phyloP scores from a whole-genome alignment of 1,284 basidiomycete genomes.

The Cryptococcus sp. region DNA sequence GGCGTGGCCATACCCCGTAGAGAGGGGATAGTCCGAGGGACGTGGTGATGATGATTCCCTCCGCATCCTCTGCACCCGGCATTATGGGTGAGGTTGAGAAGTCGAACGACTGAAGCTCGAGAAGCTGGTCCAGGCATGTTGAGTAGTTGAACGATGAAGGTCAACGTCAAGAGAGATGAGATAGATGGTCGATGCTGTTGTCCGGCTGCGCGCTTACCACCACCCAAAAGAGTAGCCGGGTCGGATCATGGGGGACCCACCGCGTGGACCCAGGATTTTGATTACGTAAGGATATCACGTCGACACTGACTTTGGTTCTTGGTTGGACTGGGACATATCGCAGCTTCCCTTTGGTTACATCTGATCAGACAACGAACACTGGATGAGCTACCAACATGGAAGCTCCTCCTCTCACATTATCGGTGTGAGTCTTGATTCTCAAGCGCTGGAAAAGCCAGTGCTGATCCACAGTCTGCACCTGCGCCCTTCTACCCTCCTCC shows the following conservation, averaged over 20 bases:
- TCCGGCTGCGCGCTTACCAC: no score
- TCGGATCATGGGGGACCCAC: no score
- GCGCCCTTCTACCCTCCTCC: conserved; percentile 15
- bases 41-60: conserved; percentile 28
- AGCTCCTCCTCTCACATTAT: conserved; percentile 21
- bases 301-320: no score
- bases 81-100: conserved; percentile 36
- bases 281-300: no score
- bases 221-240: no score
- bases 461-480: conserved; percentile 12
- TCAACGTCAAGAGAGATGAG: no score
- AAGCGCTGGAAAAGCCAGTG: background rate
- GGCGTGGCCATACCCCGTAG: conserved; percentile 64
- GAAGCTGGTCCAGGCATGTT: conserved; percentile 34
- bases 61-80: conserved; percentile 43
- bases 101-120: conserved; percentile 33
- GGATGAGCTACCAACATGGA: conserved; percentile 16
- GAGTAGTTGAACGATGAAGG: no score
- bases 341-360: background rate
- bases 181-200: no score
- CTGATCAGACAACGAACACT: no score
- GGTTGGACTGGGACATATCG: no score
- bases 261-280: no score
- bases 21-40: conserved; percentile 8
- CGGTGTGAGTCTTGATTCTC: conserved; percentile 16